Evolutionary conservation across 2,329 filamentous ascomycete species (phyloP), one percentile per base, ranked within the genome.

Genomic region (Diaporthe destruens): DNA sequence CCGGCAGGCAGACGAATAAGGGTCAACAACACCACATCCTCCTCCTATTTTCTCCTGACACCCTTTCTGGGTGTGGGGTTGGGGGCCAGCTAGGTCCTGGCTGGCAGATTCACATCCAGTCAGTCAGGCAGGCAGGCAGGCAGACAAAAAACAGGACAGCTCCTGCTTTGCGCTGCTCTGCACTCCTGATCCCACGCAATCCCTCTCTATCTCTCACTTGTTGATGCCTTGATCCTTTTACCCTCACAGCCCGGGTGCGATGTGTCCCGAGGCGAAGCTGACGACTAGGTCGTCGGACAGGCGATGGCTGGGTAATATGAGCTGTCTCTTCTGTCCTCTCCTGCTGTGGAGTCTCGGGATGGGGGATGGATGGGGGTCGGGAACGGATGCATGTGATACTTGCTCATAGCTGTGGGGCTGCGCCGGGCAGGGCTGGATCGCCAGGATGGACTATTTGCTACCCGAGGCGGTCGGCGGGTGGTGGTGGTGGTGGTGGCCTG

Each of bases 41-140:
- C 39, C 16, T 51, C 20, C 23, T 25, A 8, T 51, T 53, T 18
- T 7, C 39, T 63, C 25, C 2, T 65, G 29, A n/a, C 51, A n/a
- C n/a, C n/a, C 39, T 47, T 53, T 39, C 32, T 12, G 25, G 32
- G 47, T 20, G 53, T 11, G 47, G 39, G 51, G 29, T 53, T 51
- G 47, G 61, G 61, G 61, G 61, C 61, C 61, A n/a, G n/a, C n/a
- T n/a, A 51, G 29, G n/a, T 6, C 42, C 25, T 44, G 11, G 44
- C 47, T 18, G n/a, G 32, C 61, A 42, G 23, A 66, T 11, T n/a
- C n/a, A n/a, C n/a, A n/a, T n/a, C n/a, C 25, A 29, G 29, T 29
- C 29, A 29, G 29, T 29, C 29, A 29, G 29, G 29, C 29, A 5
- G 29, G 29, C 29, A 29, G 29, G 29, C 29, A 23, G 20, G 12